These are phyloP conservation scores for Penicillium parvum DNA, from an alignment of 495 filamentous ascomycete species.

Conservation along the genomic window DNA sequence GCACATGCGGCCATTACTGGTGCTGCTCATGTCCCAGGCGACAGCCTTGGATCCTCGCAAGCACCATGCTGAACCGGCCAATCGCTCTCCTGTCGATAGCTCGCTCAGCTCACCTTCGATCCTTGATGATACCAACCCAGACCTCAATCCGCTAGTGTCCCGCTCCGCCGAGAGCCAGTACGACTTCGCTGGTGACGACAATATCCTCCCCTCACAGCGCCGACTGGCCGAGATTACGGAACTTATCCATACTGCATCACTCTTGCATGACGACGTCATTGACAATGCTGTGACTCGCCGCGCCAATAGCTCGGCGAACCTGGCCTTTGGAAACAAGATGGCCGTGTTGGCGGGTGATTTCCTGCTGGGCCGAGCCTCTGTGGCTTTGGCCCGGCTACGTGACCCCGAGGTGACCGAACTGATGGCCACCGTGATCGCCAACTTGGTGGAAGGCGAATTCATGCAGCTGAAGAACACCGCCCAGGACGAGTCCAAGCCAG, in stretches of 20 bases:
- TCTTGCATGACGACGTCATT: conserved; percentile 97
- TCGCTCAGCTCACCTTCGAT: conserved; percentile 72
- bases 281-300: conserved; percentile 83
- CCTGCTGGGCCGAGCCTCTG: conserved; percentile 85
- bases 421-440: conserved; percentile 92
- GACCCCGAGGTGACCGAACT: conserved; percentile 94
- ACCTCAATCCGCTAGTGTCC: conserved; percentile 48
- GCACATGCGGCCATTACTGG: conserved; percentile 88
- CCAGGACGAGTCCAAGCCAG: conserved; percentile 73
- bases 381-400: conserved; percentile 83
- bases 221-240: conserved; percentile 96
- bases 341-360: conserved; percentile 95
- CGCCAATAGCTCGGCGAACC: conserved; percentile 80
- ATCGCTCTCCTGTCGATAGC: conserved; percentile 56
- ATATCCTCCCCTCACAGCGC: conserved; percentile 70
- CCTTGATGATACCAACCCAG: conserved; percentile 80
- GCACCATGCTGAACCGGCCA: conserved; percentile 32
- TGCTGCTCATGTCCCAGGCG: conserved; percentile 92
- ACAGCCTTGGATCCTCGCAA: conserved; percentile 74
- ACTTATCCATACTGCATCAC: conserved; percentile 92
- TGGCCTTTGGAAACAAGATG: conserved; percentile 98
- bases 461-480: conserved; percentile 98
- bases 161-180: conserved; percentile 47
- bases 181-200: conserved; percentile 30
- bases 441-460: conserved; percentile 96